Base-by-base conservation (phyloP, 2,329 filamentous ascomycete genomes). In the Ceratocystis smalleyi region DNA sequence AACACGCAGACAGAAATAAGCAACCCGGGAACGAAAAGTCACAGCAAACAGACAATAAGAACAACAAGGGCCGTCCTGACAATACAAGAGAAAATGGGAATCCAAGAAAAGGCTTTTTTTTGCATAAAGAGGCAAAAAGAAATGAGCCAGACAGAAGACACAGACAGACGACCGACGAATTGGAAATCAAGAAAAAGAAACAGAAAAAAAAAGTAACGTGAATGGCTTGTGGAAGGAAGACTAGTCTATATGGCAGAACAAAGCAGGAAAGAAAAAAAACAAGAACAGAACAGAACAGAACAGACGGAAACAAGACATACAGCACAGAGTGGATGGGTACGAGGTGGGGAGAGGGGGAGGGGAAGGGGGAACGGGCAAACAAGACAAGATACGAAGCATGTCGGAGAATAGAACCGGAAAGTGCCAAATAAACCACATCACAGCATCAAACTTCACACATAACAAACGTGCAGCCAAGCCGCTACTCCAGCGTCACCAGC, bases 401-500 rank as follows among this genome's bases (percentile, higher is more conserved):
- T 65, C 43, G 63, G 49, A 64, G 62, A 64, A 40, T 35, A 61
- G 43, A 59, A 59, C 15, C 7, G 54, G 32, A 17, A 12, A 47
- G 17, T n/a, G 43, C 45, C 19, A 22, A 61, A 49, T 5, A 61
- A 49, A 22, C 59, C 15, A 27, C 40, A 35, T 45, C 32, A 61
- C n/a, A 19, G 43, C 19, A 60, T 40, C 43, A 45, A 30, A 43
- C 17, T 22, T 43, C 5, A 43, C 27, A 63, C 47, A 35, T 43
- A 40, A 43, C 43, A 40, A 62, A 22, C 17, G 45, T 24, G 57
- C 24, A 40, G 10, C 59, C 45, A 22, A n/a, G 45, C 17, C 7
- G 43, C 54, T 73, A 84, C 69, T 75, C 79, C 67, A 85, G 83
- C 51, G 81, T 84, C 83, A 86, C 85, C 77, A 85, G 78, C 71